phyloP scores from a whole-genome alignment of 1,284 basidiomycete genomes.

The Fomes fomentarius region DNA sequence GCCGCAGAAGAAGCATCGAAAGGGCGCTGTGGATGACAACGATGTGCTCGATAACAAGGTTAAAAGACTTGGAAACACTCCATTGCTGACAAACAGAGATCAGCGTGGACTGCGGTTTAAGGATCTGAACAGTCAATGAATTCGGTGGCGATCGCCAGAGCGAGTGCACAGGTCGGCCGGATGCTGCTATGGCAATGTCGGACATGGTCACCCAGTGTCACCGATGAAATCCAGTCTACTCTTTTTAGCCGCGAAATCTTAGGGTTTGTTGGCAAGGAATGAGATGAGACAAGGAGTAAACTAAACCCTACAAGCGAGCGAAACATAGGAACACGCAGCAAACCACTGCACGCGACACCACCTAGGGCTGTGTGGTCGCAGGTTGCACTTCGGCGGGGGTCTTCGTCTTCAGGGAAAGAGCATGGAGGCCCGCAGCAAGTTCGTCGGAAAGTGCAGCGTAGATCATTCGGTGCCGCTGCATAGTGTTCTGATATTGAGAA shows the following conservation, averaged over 20 bases:
- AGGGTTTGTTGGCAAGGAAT: neutral
- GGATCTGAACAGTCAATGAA: neutral
- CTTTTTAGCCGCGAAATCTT: neutral
- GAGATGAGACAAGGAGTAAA: neutral
- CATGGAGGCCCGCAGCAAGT: conserved; percentile 69
- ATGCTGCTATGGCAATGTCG: conserved; percentile 6
- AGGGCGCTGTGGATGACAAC: conserved; percentile 1
- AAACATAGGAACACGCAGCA: neutral
- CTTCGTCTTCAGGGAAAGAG: conserved; percentile 75
- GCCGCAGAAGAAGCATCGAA: neutral
- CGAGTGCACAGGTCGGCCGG: neutral
- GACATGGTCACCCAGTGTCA: neutral
- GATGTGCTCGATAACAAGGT: neutral
- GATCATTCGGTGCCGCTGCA: conserved; percentile 80
- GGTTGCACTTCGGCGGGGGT: conserved; percentile 55
- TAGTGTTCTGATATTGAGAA: conserved; percentile 54
- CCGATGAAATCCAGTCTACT: neutral
- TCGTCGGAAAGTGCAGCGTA: conserved; percentile 72
- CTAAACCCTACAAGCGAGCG: too few relatives aligned
- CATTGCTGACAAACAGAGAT: too few relatives aligned
- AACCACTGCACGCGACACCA: neutral
- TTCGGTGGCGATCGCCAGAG: neutral
- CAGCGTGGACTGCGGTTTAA: neutral
- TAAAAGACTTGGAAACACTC: too few relatives aligned
- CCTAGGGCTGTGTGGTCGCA: conserved; percentile 2